Conservation (phyloP, 2,329 filamentous ascomycete species). For the Microdochium trichocladiopsis region DNA sequence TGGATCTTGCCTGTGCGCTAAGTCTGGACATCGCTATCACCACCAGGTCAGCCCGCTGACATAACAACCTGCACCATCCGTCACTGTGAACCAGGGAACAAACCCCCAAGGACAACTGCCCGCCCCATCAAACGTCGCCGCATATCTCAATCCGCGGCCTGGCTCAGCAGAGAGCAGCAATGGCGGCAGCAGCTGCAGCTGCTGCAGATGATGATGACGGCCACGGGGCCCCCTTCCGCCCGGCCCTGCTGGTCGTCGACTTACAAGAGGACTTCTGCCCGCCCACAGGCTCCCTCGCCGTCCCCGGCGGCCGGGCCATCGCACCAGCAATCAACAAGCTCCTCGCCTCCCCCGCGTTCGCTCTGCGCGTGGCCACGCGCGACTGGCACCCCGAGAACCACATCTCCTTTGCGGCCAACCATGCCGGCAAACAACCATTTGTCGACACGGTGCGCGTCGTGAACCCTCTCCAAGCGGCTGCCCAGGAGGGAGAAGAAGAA, state of each 20-base stretch:
- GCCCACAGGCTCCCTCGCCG: constrained; percentile 78
- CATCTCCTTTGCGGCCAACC: constrained; percentile 83
- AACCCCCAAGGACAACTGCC: too few species aligned
- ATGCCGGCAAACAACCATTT: constrained; percentile 60
- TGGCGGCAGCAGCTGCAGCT: too few species aligned
- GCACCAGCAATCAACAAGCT: constrained; percentile 67
- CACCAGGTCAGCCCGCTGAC: too few species aligned
- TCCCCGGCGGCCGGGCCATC: constrained; percentile 66
- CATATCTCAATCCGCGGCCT: too few species aligned
- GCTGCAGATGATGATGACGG: too few species aligned
- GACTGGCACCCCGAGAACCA: constrained; percentile 84
- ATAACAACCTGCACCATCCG: too few species aligned
- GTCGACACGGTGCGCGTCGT: constrained; percentile 54
- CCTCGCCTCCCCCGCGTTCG: constrained; percentile 63
- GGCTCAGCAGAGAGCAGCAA: too few species aligned
- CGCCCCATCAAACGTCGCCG: too few species aligned
- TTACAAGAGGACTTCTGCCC: constrained; percentile 94
- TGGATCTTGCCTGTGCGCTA: too few species aligned
- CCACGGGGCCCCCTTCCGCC: constrained; percentile 34
- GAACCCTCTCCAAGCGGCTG: constrained; percentile 48
- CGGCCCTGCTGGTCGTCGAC: constrained; percentile 68
- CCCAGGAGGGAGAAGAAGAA: too few species aligned
- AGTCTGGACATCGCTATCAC: too few species aligned
- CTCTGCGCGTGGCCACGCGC: constrained; percentile 74
- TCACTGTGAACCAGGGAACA: too few species aligned